Base-by-base conservation (phyloP, 768 basidiomycete species). In the Dioszegia crocea region DNA sequence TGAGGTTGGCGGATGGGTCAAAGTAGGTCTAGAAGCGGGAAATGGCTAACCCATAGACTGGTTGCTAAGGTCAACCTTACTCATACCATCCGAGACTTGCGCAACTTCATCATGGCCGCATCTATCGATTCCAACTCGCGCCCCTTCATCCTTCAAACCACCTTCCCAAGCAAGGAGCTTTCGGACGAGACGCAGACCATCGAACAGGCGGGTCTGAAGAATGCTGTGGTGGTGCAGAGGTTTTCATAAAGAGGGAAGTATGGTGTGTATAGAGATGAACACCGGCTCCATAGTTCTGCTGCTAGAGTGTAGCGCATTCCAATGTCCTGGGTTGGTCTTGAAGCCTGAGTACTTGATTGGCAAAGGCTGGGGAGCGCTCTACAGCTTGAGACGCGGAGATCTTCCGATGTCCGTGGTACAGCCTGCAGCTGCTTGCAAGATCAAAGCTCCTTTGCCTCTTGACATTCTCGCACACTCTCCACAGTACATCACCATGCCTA, bases 1-100 rank as follows among this genome's bases (percentile, higher is more conserved):
- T 98, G 57, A 81, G 96, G 55, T 72, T 98, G 54, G 89, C 88
- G 10, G 92, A 94, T 77, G 94, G 94, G 9, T 88, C 90, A 17
- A 84, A 89, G 88, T 88, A 56, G 47, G 77, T 60, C 14, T 56
- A 55, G 16, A n/a, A n/a, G 36, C 1, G 24, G 17, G 27, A 44
- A 6, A 6, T 30, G 12, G 53, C 30, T 39, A 19, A 40, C 38
- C 14, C n/a, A 10, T 33, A 89, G 89, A 68, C 83, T 93, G 72
- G 86, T 88, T 3, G 85, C 84, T 43, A 81, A 89, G 53, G 89
- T 94, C 87, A 98, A 98, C 75, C 79, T 91, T 60, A 87, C 86
- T 2, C 91, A 97, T 70, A 94, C 51, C 38, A 38, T 53, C 36
- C 38, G 19, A 40, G 51, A 53, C 26, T 38, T 53, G 10, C 51